Evolutionary conservation across 768 basidiomycete species (phyloP), one percentile per base, ranked within the genome.

Genomic region (Xerocomus brunneocitrinus): DNA sequence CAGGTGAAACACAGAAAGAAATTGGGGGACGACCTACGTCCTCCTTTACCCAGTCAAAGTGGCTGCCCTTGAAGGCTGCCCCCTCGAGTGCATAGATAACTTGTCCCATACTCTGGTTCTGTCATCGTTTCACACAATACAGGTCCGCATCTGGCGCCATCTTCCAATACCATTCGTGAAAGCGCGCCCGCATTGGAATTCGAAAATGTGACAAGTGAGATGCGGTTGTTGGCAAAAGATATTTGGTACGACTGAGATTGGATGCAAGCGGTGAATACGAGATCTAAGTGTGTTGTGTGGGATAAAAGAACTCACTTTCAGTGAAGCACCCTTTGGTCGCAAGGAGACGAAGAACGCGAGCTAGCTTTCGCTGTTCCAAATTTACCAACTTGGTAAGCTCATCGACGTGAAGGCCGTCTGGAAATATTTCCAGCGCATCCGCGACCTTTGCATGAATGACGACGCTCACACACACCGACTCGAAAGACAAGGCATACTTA

Each of bases 201-300:
- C 10, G 62, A 60, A 39, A 53, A 57, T 8, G 67, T 59, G 1
- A 65, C 43, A 8, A 69, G 60, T 3, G 71, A 72, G 27, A 71
- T 58, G n/a, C 68, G 71, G 41, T 67, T 72, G 49, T 71, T 72
- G 10, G 68, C 64, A 54, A 69, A 72, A 0, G 51, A 19, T 51
- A 16, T 70, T 61, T 8, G 58, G 58, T 8, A 57, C 48, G 7
- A 72, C 70, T 67, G 14, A 28, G 35, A 25, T 36, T 3, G 47
- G 8, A n/a, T 2, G 25, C 34, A 3, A 50, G 51, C 30, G 2
- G 22, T 19, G 27, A 30, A n/a, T 39, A 27, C 12, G 10, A 7
- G 28, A 52, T 44, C 39, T 8, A 32, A 39, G 27, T 27, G 27
- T 19, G 16, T 25, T 4, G 6, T 1, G 14, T 3, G 13, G n/a